A percentile compares a stretch with the other conserved stretches of the same genome.
Evolutionary conservation across 768 basidiomycete species (phyloP).

Genomic region (Lactifluus echinatus): DNA sequence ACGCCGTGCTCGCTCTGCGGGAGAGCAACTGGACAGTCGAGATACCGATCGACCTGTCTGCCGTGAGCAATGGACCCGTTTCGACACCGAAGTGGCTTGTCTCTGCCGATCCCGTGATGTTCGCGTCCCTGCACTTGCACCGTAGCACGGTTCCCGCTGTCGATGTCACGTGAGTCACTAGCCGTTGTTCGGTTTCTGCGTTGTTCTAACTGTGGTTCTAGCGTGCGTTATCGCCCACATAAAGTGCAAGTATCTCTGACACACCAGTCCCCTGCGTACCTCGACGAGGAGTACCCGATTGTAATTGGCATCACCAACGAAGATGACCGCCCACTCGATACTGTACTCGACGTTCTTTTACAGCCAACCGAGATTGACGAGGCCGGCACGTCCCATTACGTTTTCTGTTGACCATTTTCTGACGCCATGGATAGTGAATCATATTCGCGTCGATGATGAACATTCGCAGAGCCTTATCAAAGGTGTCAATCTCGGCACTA

Average conservation of each 20-base stretch:
- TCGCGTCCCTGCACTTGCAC: constrained; percentile 46
- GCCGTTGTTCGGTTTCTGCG: not conserved
- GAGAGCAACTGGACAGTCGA: constrained; percentile 63
- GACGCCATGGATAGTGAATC: constrained; percentile 39
- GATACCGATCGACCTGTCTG: constrained; percentile 43
- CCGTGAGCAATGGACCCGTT: constrained; percentile 28
- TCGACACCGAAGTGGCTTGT: constrained; percentile 45
- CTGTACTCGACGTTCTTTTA: constrained; percentile 65
- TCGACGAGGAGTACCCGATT: constrained; percentile 78
- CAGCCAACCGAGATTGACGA: constrained; percentile 74
- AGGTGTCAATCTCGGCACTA: constrained; percentile 54
- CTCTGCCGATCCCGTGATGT: constrained; percentile 43
- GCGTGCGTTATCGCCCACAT: constrained; percentile 58
- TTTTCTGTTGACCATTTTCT: not conserved
- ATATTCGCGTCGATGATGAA: constrained; percentile 52
- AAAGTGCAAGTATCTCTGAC: constrained; percentile 43
- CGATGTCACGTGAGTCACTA: constrained; percentile 37
- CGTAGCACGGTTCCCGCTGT: constrained; percentile 38
- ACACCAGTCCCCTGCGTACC: constrained; percentile 61
- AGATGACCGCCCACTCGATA: constrained; percentile 61
- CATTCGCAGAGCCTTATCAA: constrained; percentile 68
- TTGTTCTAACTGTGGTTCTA: constrained; percentile 24
- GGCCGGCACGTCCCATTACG: constrained; percentile 40
- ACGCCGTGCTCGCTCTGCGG: constrained; percentile 43
- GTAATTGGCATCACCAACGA: constrained; percentile 57